Evolutionary conservation across 192 early-diverging fungal genomes (phyloP), one percentile per base, ranked within the genome.

Genomic region (Mortierella antarctica): DNA sequence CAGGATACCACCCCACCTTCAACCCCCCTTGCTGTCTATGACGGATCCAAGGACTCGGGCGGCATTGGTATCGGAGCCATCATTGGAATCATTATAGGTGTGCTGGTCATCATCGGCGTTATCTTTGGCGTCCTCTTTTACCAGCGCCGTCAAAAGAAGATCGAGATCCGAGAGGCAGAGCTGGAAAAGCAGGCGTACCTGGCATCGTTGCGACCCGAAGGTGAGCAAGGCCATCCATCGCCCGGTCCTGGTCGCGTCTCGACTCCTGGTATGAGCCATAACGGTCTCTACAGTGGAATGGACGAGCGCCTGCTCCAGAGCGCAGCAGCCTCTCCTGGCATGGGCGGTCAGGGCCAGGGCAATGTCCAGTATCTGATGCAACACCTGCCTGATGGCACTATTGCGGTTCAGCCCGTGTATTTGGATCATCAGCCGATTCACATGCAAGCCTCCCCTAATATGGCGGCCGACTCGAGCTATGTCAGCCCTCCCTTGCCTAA

Each of bases 361-460:
- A 79, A 79, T 21, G 76, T 79, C 8, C 76, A 79, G 47, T 79
- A 79, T 41, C 46, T 79, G 58, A 79, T 79, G 76, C 76, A 79
- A 23, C 76, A 79, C 21, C 50, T 79, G 6, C 76, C 76, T 18
- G 76, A 79, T 49, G 76, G 76, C 7, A 79, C 76, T 1, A 79
- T 79, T 45, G 76, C 76, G 0, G 76, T 79, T 11, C 76, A 79
- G 51, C 76, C 76, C 18, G 76, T 79, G 13, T 79, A 79, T 31
- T 44, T 79, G 20, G 76, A 79, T 56, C 68, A 71, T 42, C 57
- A 71, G 52, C 41, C 69, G 4, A 14, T 79, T 40, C 73, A 67
- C 13, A 75, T 69, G 65, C 59, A 69, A 15, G 7, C 54, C 1
- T 76, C 74, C 1, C 74, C 74, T 48, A 65, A 70, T 55, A 70